These are phyloP conservation scores for Saprolegnia diclina DNA, from an alignment of 352 stramenopile species.

Conservation along the genomic window DNA sequence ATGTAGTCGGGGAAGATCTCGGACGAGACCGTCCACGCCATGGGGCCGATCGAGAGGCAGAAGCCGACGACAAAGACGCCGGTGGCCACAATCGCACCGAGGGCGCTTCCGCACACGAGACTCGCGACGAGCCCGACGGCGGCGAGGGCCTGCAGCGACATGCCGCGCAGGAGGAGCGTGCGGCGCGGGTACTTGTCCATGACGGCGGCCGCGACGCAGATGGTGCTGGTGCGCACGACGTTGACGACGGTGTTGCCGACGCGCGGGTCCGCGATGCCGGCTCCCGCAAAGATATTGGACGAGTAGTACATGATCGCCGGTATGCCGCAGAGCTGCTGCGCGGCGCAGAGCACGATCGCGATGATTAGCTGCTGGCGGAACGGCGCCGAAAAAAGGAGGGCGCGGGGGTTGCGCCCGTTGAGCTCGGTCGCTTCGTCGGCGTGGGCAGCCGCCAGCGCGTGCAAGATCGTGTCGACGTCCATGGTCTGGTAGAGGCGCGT, in stretches of 20 bases:
- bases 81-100: slow-evolving; percentile 47
- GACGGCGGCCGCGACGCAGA: slow-evolving; percentile 1
- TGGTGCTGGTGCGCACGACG: slow-evolving; percentile 5
- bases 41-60: slow-evolving; percentile 41
- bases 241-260: slow-evolving; percentile 25
- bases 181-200: slow-evolving; percentile 9
- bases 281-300: slow-evolving; percentile 5
- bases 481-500: slow-evolving; percentile 30
- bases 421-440: not conserved
- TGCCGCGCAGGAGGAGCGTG: slow-evolving; percentile 29
- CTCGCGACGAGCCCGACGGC: slow-evolving; percentile 12
- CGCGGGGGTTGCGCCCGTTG: slow-evolving; percentile 4
- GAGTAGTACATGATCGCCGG: slow-evolving; percentile 27
- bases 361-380: slow-evolving; percentile 25
- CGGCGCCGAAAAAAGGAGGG: slow-evolving; percentile 31
- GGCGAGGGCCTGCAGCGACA: not conserved
- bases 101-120: slow-evolving; percentile 23
- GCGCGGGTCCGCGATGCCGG: slow-evolving; percentile 16
- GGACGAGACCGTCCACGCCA: slow-evolving; percentile 45
- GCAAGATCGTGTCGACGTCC: slow-evolving; percentile 30
- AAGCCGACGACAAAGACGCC: slow-evolving; percentile 17
- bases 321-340: slow-evolving; percentile 23
- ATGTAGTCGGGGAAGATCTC: slow-evolving; percentile 56
- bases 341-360: not conserved
- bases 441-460: slow-evolving; percentile 27